These are phyloP conservation scores for Psilocybe azurescens DNA, from an alignment of 768 basidiomycete species.

Conservation along the genomic window DNA sequence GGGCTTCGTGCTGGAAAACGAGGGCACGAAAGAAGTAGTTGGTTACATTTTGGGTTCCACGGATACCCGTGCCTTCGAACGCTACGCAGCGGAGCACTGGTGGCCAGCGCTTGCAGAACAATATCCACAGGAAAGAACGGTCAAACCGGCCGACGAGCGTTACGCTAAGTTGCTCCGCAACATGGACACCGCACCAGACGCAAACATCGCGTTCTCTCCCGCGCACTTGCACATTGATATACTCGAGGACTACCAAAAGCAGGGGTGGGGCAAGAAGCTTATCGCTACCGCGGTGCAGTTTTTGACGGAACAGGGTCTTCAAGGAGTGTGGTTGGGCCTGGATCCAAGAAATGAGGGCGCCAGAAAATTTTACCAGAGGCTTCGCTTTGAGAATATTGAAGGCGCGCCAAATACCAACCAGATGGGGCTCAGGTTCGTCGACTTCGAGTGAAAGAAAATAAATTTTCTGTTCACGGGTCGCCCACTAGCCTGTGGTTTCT, in stretches of 20 bases:
- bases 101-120: slow-evolving; percentile 65
- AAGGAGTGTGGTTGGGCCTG: slow-evolving; percentile 71
- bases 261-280: slow-evolving; percentile 74
- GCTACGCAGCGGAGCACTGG: slow-evolving; percentile 60
- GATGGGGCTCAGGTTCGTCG: slow-evolving; percentile 60
- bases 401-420: slow-evolving; percentile 52
- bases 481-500: neutral
- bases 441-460: slow-evolving; percentile 23
- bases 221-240: slow-evolving; percentile 83
- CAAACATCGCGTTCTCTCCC: slow-evolving; percentile 66
- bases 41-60: slow-evolving; percentile 75
- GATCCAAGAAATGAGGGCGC: slow-evolving; percentile 68
- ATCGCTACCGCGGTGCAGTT: slow-evolving; percentile 58
- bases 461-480: neutral
- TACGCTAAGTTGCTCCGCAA: slow-evolving; percentile 48
- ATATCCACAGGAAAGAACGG: slow-evolving; percentile 47
- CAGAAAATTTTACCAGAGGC: slow-evolving; percentile 59
- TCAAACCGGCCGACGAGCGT: slow-evolving; percentile 47
- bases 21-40: slow-evolving; percentile 52
- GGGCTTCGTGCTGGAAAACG: slow-evolving; percentile 76
- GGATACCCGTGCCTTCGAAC: slow-evolving; percentile 71
- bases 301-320: slow-evolving; percentile 53
- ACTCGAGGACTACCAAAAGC: slow-evolving; percentile 65
- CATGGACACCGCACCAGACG: slow-evolving; percentile 50
- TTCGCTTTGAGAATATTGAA: slow-evolving; percentile 66